Evolutionary conservation across 2,329 filamentous ascomycete species (phyloP).

Genomic region (Xylariaceae sp.): DNA sequence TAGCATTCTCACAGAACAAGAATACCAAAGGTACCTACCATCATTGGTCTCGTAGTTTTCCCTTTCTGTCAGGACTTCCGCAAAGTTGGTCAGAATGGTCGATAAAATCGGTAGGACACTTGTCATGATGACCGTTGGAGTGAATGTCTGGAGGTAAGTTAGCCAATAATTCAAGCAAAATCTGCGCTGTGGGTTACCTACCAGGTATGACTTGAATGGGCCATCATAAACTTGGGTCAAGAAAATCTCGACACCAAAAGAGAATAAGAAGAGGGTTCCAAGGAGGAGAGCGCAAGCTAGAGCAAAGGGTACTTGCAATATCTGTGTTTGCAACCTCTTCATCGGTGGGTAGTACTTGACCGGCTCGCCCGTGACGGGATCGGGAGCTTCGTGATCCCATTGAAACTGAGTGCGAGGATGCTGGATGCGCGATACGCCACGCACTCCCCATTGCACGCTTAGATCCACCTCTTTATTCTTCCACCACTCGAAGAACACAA

Average conservation of each 20-base stretch:
- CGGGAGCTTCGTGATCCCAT: constrained; percentile 71
- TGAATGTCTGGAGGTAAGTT: constrained; percentile 59
- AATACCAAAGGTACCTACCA: constrained; percentile 33
- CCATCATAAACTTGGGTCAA: constrained; percentile 91
- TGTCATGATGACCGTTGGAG: constrained; percentile 85
- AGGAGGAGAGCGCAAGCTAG: constrained; percentile 67
- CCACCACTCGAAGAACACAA: constrained; percentile 93
- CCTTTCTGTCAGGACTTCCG: constrained; percentile 70
- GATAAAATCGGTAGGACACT: constrained; percentile 75
- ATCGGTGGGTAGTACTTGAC: constrained; percentile 70
- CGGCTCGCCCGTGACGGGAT: constrained; percentile 77
- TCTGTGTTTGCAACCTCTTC: constrained; percentile 71
- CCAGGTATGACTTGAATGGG: constrained; percentile 78
- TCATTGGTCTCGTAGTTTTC: constrained; percentile 93
- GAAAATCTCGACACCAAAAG: constrained; percentile 92
- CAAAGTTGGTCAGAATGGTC: constrained; percentile 69
- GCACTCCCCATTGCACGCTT: constrained; percentile 82
- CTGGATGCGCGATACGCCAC: constrained; percentile 78
- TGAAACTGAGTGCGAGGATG: constrained; percentile 72
- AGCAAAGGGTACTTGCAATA: constrained; percentile 82
- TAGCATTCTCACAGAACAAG: constrained; percentile 15
- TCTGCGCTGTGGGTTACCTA: constrained; percentile 41
- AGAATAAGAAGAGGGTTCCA: constrained; percentile 76
- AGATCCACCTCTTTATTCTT: constrained; percentile 88
- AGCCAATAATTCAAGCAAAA: constrained; percentile 8